Percentiles rank a stretch among this genome's conserved stretches.
phyloP scores from a whole-genome alignment of 2,329 filamentous ascomycete species.

The Pestalotiopsis sp. region DNA sequence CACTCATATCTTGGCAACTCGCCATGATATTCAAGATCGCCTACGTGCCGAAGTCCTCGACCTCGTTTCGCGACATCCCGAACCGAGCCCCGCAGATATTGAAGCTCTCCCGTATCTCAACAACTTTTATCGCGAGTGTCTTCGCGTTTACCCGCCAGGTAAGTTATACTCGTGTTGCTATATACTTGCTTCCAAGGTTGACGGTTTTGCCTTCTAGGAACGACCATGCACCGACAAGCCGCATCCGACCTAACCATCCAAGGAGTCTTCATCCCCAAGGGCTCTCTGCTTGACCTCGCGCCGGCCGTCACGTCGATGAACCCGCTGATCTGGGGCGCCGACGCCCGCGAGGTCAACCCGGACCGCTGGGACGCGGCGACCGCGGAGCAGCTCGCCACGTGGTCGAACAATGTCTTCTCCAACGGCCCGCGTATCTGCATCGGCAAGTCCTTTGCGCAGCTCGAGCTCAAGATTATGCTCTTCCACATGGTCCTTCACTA shows the following conservation, averaged over 20 bases:
- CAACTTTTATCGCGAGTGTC: conserved; percentile 36
- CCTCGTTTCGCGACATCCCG: conserved; percentile 16
- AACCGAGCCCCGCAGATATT: conserved; percentile 30
- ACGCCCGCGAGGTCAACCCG: conserved; percentile 22
- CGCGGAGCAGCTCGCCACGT: conserved; percentile 29
- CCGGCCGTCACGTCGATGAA: conserved; percentile 21
- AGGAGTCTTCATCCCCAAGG: conserved; percentile 25
- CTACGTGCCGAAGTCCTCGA: conserved; percentile 34
- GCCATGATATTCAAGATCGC: conserved; percentile 32
- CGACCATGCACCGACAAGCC: conserved; percentile 23
- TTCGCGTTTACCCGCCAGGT: conserved; percentile 36
- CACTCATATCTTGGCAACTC: conserved; percentile 31
- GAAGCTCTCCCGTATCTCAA: conserved; percentile 34
- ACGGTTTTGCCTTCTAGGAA: conserved; percentile 13
- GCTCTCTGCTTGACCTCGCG: conserved; percentile 25
- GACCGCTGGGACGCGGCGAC: conserved; percentile 24
- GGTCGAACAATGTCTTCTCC: conserved; percentile 28
- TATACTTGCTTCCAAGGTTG: no score
- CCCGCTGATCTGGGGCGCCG: conserved; percentile 24
- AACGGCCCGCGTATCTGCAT: conserved; percentile 30
- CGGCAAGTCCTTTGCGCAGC: conserved; percentile 25
- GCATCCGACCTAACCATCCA: conserved; percentile 23
- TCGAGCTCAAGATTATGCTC: conserved; percentile 28
- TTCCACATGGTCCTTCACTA: conserved; percentile 20
- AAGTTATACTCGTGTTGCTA: not conserved